These are phyloP conservation scores for Diaporthe citri DNA, from an alignment of 2,329 filamentous ascomycete genomes.

Conservation along the genomic window DNA sequence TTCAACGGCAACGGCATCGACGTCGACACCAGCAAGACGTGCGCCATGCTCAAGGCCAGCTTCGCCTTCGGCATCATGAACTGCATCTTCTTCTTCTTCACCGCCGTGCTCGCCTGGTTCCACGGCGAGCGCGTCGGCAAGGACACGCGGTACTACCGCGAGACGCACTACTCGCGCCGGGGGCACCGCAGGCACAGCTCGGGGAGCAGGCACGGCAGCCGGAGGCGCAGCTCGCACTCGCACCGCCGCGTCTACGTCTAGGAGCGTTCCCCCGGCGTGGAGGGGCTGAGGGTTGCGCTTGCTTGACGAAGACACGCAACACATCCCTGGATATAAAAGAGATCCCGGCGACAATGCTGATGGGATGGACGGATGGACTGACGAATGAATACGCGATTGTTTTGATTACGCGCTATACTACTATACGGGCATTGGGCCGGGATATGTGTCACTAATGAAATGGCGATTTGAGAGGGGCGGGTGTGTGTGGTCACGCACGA, in stretches of 20 bases:
- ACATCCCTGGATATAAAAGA: neutral
- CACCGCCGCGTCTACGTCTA: slow-evolving; percentile 66
- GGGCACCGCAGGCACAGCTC: slow-evolving; percentile 57
- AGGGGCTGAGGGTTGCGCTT: neutral
- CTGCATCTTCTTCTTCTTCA: slow-evolving; percentile 82
- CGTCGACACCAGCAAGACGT: slow-evolving; percentile 77
- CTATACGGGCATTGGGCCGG: slow-evolving; percentile 17
- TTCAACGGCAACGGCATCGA: slow-evolving; percentile 65
- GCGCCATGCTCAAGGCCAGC: slow-evolving; percentile 90
- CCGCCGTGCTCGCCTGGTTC: slow-evolving; percentile 76
- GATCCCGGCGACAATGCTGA: neutral
- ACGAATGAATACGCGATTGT: neutral
- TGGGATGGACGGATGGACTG: neutral
- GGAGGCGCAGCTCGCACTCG: slow-evolving; percentile 58
- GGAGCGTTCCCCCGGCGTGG: slow-evolving; percentile 18
- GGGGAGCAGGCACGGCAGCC: slow-evolving; percentile 56
- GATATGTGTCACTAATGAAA: slow-evolving; percentile 20
- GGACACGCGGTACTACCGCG: slow-evolving; percentile 50
- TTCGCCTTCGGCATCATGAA: slow-evolving; percentile 95
- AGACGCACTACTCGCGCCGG: slow-evolving; percentile 63
- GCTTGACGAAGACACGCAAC: neutral
- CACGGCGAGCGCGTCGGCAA: slow-evolving; percentile 60
- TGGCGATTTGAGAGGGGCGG: neutral
- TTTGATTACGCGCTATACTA: slow-evolving; percentile 25
- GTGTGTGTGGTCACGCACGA: neutral